Evolutionary conservation across 495 filamentous ascomycete genomes (phyloP), one percentile per base, ranked within the genome.

Genomic region (Aspergillus cavernicola): DNA sequence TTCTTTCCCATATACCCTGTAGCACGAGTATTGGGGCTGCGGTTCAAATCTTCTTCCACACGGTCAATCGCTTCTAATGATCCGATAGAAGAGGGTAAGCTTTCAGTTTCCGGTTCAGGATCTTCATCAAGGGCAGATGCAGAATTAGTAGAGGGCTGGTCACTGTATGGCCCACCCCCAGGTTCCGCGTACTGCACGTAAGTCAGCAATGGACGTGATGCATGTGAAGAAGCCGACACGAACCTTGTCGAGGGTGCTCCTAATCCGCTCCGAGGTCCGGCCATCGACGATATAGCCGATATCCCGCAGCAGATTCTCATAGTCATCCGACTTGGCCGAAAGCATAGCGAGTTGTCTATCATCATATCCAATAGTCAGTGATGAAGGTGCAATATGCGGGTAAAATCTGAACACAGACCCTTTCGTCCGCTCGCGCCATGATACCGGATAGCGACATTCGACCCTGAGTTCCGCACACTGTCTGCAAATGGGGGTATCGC

Each of bases 1-100:
- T 79, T 84, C 55, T 85, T 85, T 11, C 85, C 85, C 63, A 85
- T 73, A 61, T 79, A 86, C 0, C 85, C 85, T 9, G 79, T 85
- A 3, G 76, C 73, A 45, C 75, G 58, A n/a, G 73, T 65, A 35
- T 66, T 62, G 53, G 77, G 71, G 24, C 60, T 78, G 22, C 73
- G 73, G 57, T 83, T 83, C 12, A 79, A 59, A 41, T 87, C 85
- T 59, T 86, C 80, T 36, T 81, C 70, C n/a, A 85, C 74, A 11
- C 74, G 69, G 55, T 86, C 85, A 19, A 83, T 66, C 11, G 80
- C 81, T 22, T 80, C 80, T 3, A 79, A 75, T 1, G 85, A 88
- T 9, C 83, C 83, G 35, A 80, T 75, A 4, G 81, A 83, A 2
- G 80, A 84, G 24, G 70, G 63, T 3, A 63, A 67, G 13, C 60